Percentiles rank a stretch among this genome's conserved stretches.
Conservation (phyloP, 2,329 filamentous ascomycete genomes). For the Mollisia scopiformis region DNA sequence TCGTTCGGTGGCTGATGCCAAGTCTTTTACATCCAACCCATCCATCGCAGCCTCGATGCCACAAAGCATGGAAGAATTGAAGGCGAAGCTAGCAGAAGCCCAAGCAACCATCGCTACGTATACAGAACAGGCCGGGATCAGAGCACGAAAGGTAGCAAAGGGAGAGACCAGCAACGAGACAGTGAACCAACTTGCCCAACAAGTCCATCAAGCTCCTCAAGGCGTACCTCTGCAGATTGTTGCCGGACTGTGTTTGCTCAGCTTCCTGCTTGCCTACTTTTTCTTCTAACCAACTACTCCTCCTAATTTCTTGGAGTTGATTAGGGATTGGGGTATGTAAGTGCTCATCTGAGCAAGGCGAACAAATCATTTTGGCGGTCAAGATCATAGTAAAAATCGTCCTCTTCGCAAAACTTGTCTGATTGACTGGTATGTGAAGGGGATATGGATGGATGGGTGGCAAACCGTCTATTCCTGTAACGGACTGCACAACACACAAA, state of each 20-base stretch:
- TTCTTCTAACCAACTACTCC: constrained; percentile 71
- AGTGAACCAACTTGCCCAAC: constrained; percentile 55
- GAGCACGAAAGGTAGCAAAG: constrained; percentile 75
- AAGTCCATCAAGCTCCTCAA: constrained; percentile 45
- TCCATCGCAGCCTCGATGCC: constrained; percentile 44
- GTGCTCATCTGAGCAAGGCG: not conserved
- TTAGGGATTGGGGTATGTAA: not conserved
- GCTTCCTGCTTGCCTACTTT: constrained; percentile 93
- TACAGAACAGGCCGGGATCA: constrained; percentile 71
- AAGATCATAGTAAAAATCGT: not conserved
- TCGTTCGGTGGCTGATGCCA: constrained; percentile 44
- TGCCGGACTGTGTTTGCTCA: constrained; percentile 81
- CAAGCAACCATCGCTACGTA: constrained; percentile 73
- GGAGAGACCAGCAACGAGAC: constrained; percentile 51
- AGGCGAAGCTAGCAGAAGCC: constrained; percentile 74
- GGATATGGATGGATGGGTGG: constrained; percentile 10
- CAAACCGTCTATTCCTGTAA: constrained; percentile 8
- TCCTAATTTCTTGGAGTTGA: not conserved
- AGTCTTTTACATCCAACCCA: constrained; percentile 29
- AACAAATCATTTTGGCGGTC: not conserved
- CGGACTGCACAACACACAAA: constrained; percentile 8
- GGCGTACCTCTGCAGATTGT: constrained; percentile 88
- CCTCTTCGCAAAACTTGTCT: not conserved
- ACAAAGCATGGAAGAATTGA: constrained; percentile 60
- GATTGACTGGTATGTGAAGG: not conserved